Percentiles rank a stretch among this genome's conserved stretches.
Evolutionary conservation across 1,139 yeast genomes (phyloP).

Genomic region (Yamadazyma dendronema): DNA sequence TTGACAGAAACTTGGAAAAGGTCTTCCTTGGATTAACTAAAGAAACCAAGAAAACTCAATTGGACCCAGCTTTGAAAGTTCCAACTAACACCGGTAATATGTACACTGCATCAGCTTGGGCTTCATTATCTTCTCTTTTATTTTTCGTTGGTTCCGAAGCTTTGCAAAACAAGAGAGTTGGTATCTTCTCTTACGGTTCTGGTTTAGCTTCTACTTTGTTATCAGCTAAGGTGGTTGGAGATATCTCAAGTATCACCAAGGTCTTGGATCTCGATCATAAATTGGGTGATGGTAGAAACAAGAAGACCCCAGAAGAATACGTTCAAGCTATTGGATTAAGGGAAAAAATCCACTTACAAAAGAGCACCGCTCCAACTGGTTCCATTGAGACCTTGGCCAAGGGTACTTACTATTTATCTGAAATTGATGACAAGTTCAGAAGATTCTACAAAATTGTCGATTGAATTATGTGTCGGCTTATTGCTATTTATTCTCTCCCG

Average conservation of each 20-base stretch:
- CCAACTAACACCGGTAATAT: constrained; percentile 98
- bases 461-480: constrained; percentile 4
- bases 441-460: constrained; percentile 37
- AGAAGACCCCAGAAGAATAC: constrained; percentile 75
- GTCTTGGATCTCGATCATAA: constrained; percentile 67
- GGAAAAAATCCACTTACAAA: constrained; percentile 85
- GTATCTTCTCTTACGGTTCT: constrained; percentile 95
- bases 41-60: constrained; percentile 64
- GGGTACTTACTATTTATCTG: constrained; percentile 84
- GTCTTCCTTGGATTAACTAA: constrained; percentile 79
- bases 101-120: constrained; percentile 95
- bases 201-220: constrained; percentile 93
- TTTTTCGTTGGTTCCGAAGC: constrained; percentile 71
- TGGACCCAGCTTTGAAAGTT: constrained; percentile 76
- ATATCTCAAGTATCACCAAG: constrained; percentile 65
- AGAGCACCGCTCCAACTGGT: constrained; percentile 77
- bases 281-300: constrained; percentile 61
- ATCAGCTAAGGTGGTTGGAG: constrained; percentile 79
- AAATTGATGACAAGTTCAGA: constrained; percentile 86
- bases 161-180: constrained; percentile 81
- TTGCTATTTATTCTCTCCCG: neutral
- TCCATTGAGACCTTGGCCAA: constrained; percentile 63
- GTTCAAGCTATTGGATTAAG: constrained; percentile 80
- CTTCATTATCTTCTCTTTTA: constrained; percentile 79
- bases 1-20: constrained; percentile 83